Evolutionary conservation across 352 stramenopile species (phyloP), one percentile per base, ranked within the genome.

Genomic region (Globisporangium barbulae): DNA sequence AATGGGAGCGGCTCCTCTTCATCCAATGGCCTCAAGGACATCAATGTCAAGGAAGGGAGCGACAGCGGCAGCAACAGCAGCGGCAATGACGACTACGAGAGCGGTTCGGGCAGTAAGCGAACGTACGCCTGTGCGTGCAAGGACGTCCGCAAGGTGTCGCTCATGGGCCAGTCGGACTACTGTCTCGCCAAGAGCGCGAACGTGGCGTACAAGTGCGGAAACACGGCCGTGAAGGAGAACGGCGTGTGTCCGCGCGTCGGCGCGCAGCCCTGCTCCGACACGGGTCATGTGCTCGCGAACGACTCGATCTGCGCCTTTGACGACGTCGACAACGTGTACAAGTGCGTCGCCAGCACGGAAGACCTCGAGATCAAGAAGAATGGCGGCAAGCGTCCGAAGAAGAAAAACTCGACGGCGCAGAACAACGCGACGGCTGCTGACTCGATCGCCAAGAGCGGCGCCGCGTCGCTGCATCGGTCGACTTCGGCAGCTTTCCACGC

Each of bases 121-220:
- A 69, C 72, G 63, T 83, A 88, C 50, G 75, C 57, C 10, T 88
- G 79, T 55, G 58, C 65, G 44, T 88, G 79, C 62, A 71, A 63
- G 28, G 67, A 69, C 5, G 49, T 79, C 17, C 72, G 72, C 9
- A 72, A 73, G 30, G 83, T 89, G 19, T 92, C 83, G 56, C 75
- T 92, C 28, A 88, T 90, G 81, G 83, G 83, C 9, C 77, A 78
- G 1, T 79, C 83, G 0, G 78, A 92, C 64, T 92, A 92, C 50
- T 92, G 83, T 30, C 65, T 92, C 6, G 50, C 67, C 21, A 73
- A 79, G 0, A 68, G 65, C 5, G 81, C 76, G 1, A 33, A 65
- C 8, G 71, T 86, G 22, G 76, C 64, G 48, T 75, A 84, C 69
- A 92, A 92, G 61, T 92, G 83, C 45, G 83, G 83, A 17, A 92